These are phyloP conservation scores for Punica granatum DNA, from an alignment of 345 rosid species.

Conservation along the genomic window DNA sequence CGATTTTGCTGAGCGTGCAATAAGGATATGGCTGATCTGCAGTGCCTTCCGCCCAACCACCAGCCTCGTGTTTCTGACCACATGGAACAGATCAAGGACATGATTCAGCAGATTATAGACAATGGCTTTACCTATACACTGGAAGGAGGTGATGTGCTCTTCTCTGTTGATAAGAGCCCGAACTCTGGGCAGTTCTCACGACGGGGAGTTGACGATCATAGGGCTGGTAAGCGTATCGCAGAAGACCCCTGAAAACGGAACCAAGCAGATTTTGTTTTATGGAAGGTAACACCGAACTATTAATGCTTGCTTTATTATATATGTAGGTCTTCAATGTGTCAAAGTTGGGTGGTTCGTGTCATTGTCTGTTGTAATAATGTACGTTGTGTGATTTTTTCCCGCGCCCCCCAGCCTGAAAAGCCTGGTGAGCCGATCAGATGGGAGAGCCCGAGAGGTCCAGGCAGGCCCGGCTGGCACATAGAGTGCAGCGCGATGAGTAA, in stretches of 20 bases:
- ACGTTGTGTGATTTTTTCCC: neutral
- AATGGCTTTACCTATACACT: slow-evolving; percentile 66
- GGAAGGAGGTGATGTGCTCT: slow-evolving; percentile 69
- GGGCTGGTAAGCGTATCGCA: slow-evolving; percentile 83
- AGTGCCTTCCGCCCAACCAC: slow-evolving; percentile 73
- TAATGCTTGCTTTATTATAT: neutral
- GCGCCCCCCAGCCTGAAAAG: slow-evolving; percentile 64
- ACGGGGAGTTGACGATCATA: slow-evolving; percentile 54
- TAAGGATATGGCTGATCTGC: slow-evolving; percentile 61
- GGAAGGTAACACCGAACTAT: slow-evolving; percentile 44
- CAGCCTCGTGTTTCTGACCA: slow-evolving; percentile 79
- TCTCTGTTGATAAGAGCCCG: slow-evolving; percentile 61
- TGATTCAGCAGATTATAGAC: slow-evolving; percentile 78
- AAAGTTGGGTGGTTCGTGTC: neutral
- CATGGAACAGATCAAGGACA: slow-evolving; percentile 64
- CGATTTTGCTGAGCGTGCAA: slow-evolving; percentile 67
- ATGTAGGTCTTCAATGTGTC: neutral
- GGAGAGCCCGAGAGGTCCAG: slow-evolving; percentile 90
- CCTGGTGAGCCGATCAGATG: slow-evolving; percentile 70
- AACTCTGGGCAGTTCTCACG: slow-evolving; percentile 75
- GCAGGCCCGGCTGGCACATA: slow-evolving; percentile 98
- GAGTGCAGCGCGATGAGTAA: slow-evolving; percentile 99
- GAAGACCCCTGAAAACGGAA: slow-evolving; percentile 77
- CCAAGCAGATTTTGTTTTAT: slow-evolving; percentile 85
- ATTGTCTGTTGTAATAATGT: no score